phyloP scores from a whole-genome alignment of 2,329 filamentous ascomycete genomes.

The Didymella segeticola region DNA sequence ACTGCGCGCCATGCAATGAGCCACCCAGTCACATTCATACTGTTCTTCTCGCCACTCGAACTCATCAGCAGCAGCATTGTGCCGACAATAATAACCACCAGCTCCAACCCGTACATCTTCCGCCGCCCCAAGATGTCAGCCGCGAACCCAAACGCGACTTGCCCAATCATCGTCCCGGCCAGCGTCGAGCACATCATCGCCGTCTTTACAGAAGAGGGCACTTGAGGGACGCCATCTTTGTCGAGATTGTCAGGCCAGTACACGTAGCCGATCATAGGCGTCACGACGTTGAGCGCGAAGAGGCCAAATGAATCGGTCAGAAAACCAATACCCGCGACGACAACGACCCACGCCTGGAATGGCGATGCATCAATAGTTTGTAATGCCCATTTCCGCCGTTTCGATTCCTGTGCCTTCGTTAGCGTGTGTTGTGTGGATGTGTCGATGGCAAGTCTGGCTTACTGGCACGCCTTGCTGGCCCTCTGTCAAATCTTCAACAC shows the following conservation, averaged over 20 bases:
- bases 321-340: constrained; percentile 51
- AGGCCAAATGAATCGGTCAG: constrained; percentile 51
- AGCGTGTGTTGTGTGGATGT: constrained; percentile 1
- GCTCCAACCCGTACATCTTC: constrained; percentile 51
- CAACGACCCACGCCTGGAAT: constrained; percentile 46
- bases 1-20: constrained; percentile 50
- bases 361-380: constrained; percentile 44
- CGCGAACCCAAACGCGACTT: constrained; percentile 48
- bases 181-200: constrained; percentile 50
- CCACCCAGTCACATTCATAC: constrained; percentile 50
- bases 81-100: constrained; percentile 51
- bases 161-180: constrained; percentile 49
- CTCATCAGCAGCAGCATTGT: constrained; percentile 50
- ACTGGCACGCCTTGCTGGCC: constrained; percentile 43
- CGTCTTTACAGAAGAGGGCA: constrained; percentile 42
- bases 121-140: constrained; percentile 48
- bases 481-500: constrained; percentile 40
- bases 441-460: constrained; percentile 4
- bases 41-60: constrained; percentile 43
- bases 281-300: constrained; percentile 50
- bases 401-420: constrained; percentile 27
- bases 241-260: constrained; percentile 42
- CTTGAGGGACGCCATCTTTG: constrained; percentile 28
- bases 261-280: constrained; percentile 50
- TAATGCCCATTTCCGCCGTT: constrained; percentile 42